Percentiles rank a stretch among this genome's conserved stretches.
Conservation (phyloP, 75 land plant genomes). For the Pinus albicaulis region DNA sequence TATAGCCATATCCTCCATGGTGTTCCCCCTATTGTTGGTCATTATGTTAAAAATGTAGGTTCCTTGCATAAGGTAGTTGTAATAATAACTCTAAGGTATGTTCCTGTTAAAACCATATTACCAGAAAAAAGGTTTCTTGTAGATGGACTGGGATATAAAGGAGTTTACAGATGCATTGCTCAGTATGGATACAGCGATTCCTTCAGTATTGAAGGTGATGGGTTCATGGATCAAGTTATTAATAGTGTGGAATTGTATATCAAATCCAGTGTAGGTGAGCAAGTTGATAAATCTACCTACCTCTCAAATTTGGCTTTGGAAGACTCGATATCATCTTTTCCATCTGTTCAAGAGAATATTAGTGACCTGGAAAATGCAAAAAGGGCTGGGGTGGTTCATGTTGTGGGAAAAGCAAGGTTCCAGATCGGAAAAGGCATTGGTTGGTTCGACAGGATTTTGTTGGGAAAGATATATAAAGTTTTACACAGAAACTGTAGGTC, state of each 20-base stretch:
- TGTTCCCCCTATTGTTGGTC: conserved; percentile 47
- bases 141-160: conserved; percentile 28
- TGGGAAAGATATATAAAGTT: conserved; percentile 42
- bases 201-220: conserved; percentile 22
- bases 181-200: conserved; percentile 59
- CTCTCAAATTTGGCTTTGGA: not conserved
- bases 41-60: conserved; percentile 41
- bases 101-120: conserved; percentile 43
- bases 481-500: conserved; percentile 55
- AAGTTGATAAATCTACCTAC: not conserved
- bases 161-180: conserved; percentile 56
- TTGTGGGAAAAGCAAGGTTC: conserved; percentile 58
- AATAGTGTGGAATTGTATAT: conserved; percentile 8
- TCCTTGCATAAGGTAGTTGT: conserved; percentile 37
- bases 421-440: conserved; percentile 23
- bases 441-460: conserved; percentile 37
- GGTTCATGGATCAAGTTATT: conserved; percentile 14
- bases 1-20: conserved; percentile 43
- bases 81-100: conserved; percentile 35
- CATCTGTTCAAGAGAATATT: not conserved
- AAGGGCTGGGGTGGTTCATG: conserved; percentile 46
- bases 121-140: conserved; percentile 50
- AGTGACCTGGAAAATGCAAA: conserved; percentile 23
- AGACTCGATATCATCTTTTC: not conserved
- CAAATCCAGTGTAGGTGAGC: not conserved